Percentiles rank a stretch among this genome's conserved stretches.
phyloP scores from a whole-genome alignment of 116 monocot species.

The Trichopus zeylanicus region DNA sequence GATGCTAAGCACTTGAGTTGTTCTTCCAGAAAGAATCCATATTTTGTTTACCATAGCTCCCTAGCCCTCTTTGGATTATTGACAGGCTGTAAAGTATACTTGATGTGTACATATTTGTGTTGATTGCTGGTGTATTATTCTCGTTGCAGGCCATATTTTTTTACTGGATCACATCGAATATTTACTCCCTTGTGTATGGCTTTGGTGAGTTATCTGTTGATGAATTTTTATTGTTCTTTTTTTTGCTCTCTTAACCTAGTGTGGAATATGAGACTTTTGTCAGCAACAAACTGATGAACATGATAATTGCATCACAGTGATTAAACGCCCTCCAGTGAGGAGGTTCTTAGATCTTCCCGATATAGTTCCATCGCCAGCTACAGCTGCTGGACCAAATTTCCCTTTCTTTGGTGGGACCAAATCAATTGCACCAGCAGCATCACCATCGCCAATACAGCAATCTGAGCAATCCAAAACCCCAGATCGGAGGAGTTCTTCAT shows the following conservation, averaged over 20 bases:
- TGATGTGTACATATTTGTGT: not conserved
- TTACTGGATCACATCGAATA: conserved; percentile 96
- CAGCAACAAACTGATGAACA: no score
- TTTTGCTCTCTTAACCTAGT: no score
- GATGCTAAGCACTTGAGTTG: no score
- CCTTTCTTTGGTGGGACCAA: conserved; percentile 44
- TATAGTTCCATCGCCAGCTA: conserved; percentile 9
- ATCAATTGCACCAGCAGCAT: conserved; percentile 5
- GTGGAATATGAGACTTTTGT: no score
- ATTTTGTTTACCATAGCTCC: no score
- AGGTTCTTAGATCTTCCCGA: conserved; percentile 61
- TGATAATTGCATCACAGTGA: no score
- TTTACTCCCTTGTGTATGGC: conserved; percentile 86
- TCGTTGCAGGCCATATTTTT: conserved; percentile 90
- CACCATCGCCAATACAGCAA: conserved; percentile 7
- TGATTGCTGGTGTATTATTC: conserved; percentile 3
- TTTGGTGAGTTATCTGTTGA: conserved; percentile 29
- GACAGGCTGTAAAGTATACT: not conserved
- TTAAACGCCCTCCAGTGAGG: conserved; percentile 66
- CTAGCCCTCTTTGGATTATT: not conserved
- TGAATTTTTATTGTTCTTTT: no score
- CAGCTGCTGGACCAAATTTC: conserved; percentile 31
- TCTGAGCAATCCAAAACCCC: conserved; percentile 17
- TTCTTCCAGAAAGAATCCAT: no score
- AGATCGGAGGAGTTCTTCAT: conserved; percentile 34